These are phyloP conservation scores for Fusarium hainanense DNA, from an alignment of 2,329 filamentous ascomycete genomes.

Conservation along the genomic window DNA sequence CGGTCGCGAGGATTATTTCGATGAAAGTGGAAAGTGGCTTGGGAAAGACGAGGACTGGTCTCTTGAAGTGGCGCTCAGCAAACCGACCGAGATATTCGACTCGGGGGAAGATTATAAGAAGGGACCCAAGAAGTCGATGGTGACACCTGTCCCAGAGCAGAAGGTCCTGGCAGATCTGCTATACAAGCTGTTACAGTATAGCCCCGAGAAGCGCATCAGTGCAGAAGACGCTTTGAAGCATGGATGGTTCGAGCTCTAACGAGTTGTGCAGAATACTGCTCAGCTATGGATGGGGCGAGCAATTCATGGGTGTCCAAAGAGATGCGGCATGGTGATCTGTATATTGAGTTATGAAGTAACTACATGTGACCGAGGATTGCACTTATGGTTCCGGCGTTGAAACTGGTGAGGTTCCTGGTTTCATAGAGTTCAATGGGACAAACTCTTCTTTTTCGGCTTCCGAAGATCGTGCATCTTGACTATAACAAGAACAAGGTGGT, in stretches of 20 bases:
- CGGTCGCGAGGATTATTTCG: conserved; percentile 34
- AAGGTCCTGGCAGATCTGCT: conserved; percentile 43
- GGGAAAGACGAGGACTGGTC: not conserved
- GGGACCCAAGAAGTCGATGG: not conserved
- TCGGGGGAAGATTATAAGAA: not conserved
- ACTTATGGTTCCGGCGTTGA: too few species aligned
- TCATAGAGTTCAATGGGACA: fast-evolving
- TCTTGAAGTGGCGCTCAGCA: conserved; percentile 15
- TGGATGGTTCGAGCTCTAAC: conserved; percentile 36
- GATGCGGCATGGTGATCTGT: too few species aligned
- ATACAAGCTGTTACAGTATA: conserved; percentile 36
- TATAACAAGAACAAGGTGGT: too few species aligned
- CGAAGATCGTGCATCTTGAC: too few species aligned
- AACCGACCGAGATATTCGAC: not conserved
- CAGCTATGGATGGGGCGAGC: too few species aligned
- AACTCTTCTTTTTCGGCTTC: fast-evolving
- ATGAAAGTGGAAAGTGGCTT: conserved; percentile 29
- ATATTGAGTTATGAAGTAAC: too few species aligned
- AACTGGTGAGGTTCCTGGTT: fast-evolving
- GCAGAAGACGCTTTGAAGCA: conserved; percentile 36
- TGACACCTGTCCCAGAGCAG: conserved; percentile 32
- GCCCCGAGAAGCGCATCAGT: conserved; percentile 27
- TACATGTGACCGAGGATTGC: too few species aligned
- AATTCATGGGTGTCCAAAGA: too few species aligned
- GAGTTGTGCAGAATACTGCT: too few species aligned